Evolutionary conservation across 202 grass and related monocot genomes (phyloP).

Genomic region (Eragrostis tef): DNA sequence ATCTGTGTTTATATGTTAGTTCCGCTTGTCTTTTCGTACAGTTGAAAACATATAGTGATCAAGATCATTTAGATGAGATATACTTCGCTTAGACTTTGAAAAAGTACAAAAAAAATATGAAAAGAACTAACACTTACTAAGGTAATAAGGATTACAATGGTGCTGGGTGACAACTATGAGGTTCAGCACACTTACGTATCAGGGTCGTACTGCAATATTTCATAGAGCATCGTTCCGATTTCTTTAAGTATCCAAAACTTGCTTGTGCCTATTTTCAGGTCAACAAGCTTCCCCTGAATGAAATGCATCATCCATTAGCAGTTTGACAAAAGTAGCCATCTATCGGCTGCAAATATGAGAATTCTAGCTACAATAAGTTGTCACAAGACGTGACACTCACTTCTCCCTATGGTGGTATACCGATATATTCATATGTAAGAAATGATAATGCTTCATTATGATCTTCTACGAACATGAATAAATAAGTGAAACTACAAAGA

Average conservation of each 20-base stretch:
- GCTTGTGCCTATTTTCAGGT: slow-evolving; percentile 71
- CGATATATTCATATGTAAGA: slow-evolving; percentile 9
- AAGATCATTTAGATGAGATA: slow-evolving; percentile 23
- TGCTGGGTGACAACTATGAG: slow-evolving; percentile 26
- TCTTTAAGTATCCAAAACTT: slow-evolving; percentile 99
- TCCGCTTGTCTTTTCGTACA: neutral
- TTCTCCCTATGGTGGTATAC: neutral
- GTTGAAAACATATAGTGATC: slow-evolving; percentile 14
- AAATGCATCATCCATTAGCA: slow-evolving; percentile 48
- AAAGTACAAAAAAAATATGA: neutral
- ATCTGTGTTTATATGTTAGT: neutral
- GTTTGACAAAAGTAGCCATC: slow-evolving; percentile 29
- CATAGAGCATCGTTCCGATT: slow-evolving; percentile 77
- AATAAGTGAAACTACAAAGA: slow-evolving; percentile 32
- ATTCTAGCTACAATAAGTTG: slow-evolving; percentile 21
- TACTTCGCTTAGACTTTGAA: slow-evolving; percentile 10
- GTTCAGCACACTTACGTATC: slow-evolving; percentile 60
- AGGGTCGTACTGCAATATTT: slow-evolving; percentile 69
- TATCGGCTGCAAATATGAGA: neutral
- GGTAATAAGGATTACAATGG: slow-evolving; percentile 27
- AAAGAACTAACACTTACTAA: neutral
- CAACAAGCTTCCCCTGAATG: slow-evolving; percentile 72
- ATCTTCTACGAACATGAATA: slow-evolving; percentile 18
- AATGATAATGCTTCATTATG: slow-evolving; percentile 21
- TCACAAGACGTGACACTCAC: slow-evolving; percentile 1